Base-by-base conservation (phyloP, 2,329 filamentous ascomycete genomes). In the Thelonectria olida region DNA sequence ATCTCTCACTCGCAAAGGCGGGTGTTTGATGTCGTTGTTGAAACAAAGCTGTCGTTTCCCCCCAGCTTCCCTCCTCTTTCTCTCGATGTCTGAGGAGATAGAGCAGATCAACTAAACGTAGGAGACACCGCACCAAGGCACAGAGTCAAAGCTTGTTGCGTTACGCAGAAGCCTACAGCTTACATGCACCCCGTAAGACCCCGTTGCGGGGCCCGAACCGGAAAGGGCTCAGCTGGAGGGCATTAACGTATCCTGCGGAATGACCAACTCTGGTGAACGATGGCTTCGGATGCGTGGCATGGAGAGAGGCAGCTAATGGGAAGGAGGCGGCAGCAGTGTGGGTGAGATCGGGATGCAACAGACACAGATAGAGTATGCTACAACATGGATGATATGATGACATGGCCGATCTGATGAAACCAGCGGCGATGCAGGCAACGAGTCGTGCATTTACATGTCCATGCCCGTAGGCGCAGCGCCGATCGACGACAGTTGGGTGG, bases 361-460 rank as follows among this genome's bases (percentile, higher is more conserved):
- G 54, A 13, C 34, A 10, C 28, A 23, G 47, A 44, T 36, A 17
- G 50, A 54, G 55, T 19, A 44, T 48, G 20, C 41, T 12, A 17
- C 28, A 31, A 15, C 36, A 42, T 42, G 31, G 19, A 38, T 44
- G 50, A 50, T 45, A 25, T 36, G 19, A 44, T 54, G 57, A 34
- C 44, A 54, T 36, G 34, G 44, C 42, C 56, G 56, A 59, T 59
- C 56, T 34, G 50, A 38, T 54, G 50, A 50, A 51, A 54, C 28
- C 36, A 20, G 28, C 44, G 39, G 27, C n/a, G 50, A 54, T 54
- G 50, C 51, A 54, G 20, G 31, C 39, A n/a, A n/a, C n/a, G n/a
- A n/a, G n/a, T n/a, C 50, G n/a, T 38, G 45, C 41, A 28, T 31
- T 38, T 42, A 20, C 31, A 47, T 28, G 36, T 51, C 22, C 19